Evolutionary conservation across 2,329 filamentous ascomycete species (phyloP).

Genomic region (Xylariaceae sp.): DNA sequence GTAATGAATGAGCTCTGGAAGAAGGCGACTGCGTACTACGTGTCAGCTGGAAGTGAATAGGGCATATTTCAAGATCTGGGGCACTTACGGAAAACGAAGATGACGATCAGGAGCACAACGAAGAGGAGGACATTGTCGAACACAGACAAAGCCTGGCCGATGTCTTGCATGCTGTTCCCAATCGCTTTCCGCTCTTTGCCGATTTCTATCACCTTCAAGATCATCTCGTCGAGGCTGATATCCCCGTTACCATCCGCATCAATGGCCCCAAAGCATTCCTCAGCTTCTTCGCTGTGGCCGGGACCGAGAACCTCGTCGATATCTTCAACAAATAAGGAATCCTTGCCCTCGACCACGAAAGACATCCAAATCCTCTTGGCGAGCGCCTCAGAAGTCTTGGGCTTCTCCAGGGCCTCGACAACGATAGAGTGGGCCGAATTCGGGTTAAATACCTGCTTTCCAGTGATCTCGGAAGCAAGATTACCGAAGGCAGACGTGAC

Average conservation of each 20-base stretch:
- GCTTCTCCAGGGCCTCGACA: conserved; percentile 79
- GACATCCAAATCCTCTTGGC: conserved; percentile 98
- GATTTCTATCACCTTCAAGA: conserved; percentile 76
- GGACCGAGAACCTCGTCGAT: conserved; percentile 79
- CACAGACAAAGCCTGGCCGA: conserved; percentile 86
- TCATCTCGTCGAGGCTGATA: conserved; percentile 92
- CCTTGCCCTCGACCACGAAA: conserved; percentile 83
- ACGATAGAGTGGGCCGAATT: conserved; percentile 87
- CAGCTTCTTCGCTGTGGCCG: conserved; percentile 66
- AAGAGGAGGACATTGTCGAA: conserved; percentile 80
- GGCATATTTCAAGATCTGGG: no score
- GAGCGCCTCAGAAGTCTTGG: conserved; percentile 77
- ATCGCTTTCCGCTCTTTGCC: conserved; percentile 84
- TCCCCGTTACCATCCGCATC: conserved; percentile 89
- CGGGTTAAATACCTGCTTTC: conserved; percentile 90
- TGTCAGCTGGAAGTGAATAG: conserved; percentile 5
- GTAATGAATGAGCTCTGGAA: conserved; percentile 80
- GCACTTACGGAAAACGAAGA: conserved; percentile 71
- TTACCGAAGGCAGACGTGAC: conserved; percentile 90
- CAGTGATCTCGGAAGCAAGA: conserved; percentile 88
- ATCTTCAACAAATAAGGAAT: conserved; percentile 72
- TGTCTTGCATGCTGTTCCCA: conserved; percentile 90
- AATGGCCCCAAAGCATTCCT: conserved; percentile 73
- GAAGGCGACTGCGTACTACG: conserved; percentile 60
- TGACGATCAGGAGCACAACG: conserved; percentile 69